Evolutionary conservation across 108 stramenopile genomes (phyloP).

Genomic region (Hondaea fermentalgiana): DNA sequence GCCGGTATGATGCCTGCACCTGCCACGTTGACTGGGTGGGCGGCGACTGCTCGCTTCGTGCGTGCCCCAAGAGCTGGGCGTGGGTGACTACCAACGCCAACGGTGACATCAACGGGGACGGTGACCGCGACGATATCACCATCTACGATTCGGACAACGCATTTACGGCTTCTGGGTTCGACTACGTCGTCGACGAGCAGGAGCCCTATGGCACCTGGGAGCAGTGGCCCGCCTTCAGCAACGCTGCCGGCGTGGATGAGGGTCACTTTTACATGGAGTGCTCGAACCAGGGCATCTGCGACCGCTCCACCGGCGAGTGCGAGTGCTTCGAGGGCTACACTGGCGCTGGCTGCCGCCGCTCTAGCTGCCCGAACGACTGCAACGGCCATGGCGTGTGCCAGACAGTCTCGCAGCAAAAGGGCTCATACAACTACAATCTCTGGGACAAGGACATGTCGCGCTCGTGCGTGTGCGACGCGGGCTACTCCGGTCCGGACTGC

Average conservation of each 20-base stretch:
- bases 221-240: neutral
- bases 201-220: neutral
- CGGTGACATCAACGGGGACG: constrained; percentile 22
- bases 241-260: neutral
- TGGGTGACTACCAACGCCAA: neutral
- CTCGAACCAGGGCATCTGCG: constrained; percentile 71
- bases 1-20: constrained; percentile 55
- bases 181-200: neutral
- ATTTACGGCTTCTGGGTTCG: neutral
- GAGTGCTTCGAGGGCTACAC: constrained; percentile 71
- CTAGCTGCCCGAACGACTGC: constrained; percentile 61
- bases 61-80: constrained; percentile 38
- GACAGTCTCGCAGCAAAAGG: constrained; percentile 8
- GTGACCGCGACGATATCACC: constrained; percentile 21
- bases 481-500: constrained; percentile 49
- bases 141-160: constrained; percentile 16
- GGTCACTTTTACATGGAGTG: constrained; percentile 67
- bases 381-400: constrained; percentile 57
- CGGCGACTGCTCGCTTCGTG: constrained; percentile 64
- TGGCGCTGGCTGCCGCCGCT: constrained; percentile 66
- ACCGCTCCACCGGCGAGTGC: constrained; percentile 59
- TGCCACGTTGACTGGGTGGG: constrained; percentile 71
- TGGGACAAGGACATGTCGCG: constrained; percentile 53
- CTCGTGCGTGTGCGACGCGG: constrained; percentile 54
- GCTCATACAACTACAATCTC: constrained; percentile 36